Percentiles rank a stretch among this genome's conserved stretches.
Evolutionary conservation across 225 moss, liverwort and hornwort genomes (phyloP).

Genomic region (Neckera pumila): DNA sequence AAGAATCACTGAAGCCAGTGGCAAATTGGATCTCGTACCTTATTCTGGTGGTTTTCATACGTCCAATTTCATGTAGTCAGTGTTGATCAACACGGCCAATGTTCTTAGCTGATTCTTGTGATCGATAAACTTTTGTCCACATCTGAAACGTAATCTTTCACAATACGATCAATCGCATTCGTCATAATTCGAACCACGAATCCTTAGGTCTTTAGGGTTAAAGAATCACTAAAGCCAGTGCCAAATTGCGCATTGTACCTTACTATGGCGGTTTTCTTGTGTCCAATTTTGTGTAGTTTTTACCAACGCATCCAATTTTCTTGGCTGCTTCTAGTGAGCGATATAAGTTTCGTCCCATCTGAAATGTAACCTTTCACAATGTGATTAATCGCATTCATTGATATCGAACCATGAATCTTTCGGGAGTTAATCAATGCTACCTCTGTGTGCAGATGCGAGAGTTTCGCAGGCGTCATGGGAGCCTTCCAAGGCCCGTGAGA

Average conservation of each 20-base stretch:
- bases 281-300: background rate
- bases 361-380: background rate
- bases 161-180: background rate
- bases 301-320: too few species aligned
- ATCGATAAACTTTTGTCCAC: background rate
- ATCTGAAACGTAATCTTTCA: background rate
- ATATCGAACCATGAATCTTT: background rate
- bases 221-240: background rate
- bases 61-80: background rate
- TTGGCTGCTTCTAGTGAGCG: background rate
- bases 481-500: slow-evolving; percentile 57
- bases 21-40: background rate
- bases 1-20: background rate
- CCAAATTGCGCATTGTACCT: background rate
- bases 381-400: background rate
- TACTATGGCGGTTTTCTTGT: background rate
- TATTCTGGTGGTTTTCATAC: too few species aligned
- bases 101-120: background rate
- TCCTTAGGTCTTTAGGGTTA: background rate
- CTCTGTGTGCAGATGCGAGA: slow-evolving; percentile 44
- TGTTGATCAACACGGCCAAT: background rate
- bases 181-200: background rate
- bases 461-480: slow-evolving; percentile 68
- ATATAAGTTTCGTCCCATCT: background rate
- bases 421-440: background rate